phyloP scores from a whole-genome alignment of 371 early-diverging fungal species.

The Mucor sp. region DNA sequence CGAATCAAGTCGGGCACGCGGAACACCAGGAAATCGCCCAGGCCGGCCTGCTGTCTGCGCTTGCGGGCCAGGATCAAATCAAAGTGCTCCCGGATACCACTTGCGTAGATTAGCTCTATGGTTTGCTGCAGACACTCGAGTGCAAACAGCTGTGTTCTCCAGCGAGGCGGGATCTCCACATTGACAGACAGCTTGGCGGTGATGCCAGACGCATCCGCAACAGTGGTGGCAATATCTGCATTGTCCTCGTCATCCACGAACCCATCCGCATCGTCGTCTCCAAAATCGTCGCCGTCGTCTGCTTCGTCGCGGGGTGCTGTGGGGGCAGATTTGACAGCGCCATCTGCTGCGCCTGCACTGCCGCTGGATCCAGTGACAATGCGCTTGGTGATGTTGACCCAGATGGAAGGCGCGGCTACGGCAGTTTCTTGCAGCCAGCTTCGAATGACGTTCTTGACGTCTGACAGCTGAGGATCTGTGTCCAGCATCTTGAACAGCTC shows the following conservation, averaged over 20 bases:
- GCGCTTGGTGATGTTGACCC: constrained; percentile 83
- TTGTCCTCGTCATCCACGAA: constrained; percentile 46
- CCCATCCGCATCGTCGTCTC: constrained; percentile 46
- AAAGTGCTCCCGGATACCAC: constrained; percentile 69
- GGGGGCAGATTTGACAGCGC: constrained; percentile 1
- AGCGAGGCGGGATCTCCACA: constrained; percentile 76
- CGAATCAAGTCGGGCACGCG: constrained; percentile 82
- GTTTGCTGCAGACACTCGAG: constrained; percentile 74
- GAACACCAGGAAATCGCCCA: constrained; percentile 76
- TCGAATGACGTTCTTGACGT: constrained; percentile 80
- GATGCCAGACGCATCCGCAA: constrained; percentile 49
- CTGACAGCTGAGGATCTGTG: constrained; percentile 74
- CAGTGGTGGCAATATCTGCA: constrained; percentile 48
- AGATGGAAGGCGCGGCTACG: constrained; percentile 72
- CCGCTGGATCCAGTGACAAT: constrained; percentile 66
- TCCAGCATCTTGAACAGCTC: constrained; percentile 85
- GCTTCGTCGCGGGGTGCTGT: constrained; percentile 14
- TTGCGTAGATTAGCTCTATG: constrained; percentile 58
- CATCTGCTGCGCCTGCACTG: neutral
- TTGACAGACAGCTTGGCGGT: constrained; percentile 42
- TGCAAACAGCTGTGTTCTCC: constrained; percentile 88
- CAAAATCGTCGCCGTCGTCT: constrained; percentile 44
- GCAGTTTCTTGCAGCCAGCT: constrained; percentile 76
- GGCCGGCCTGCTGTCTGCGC: constrained; percentile 54
- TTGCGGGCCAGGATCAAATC: constrained; percentile 68